Conservation (phyloP, 73 alveolate species). For the Paramecium caudatum region DNA sequence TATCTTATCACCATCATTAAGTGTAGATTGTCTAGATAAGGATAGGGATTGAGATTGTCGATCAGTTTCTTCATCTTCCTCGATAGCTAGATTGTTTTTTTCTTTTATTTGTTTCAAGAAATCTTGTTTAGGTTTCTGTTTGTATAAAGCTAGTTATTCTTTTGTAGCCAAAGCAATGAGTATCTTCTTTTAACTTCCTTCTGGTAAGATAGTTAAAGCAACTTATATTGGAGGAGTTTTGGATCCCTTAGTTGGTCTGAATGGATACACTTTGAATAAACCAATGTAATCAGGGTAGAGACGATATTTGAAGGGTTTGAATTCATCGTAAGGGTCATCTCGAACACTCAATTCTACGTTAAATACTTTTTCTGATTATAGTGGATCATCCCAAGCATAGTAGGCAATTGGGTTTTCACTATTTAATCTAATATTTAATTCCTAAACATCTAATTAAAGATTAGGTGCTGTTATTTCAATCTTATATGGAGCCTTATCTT, state of each 20-base stretch:
- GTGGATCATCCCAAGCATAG: constrained; percentile 72
- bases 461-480: background rate
- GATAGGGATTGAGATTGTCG: background rate
- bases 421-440: background rate
- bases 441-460: background rate
- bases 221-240: background rate
- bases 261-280: background rate
- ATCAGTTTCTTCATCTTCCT: constrained; percentile 57
- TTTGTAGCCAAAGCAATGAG: background rate
- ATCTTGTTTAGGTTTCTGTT: constrained; percentile 2
- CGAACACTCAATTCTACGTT: background rate
- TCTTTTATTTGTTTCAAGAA: background rate
- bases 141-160: background rate
- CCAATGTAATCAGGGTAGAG: constrained; percentile 21
- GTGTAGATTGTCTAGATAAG: background rate
- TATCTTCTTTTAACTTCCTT: constrained; percentile 6
- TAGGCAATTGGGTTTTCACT: background rate
- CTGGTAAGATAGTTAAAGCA: constrained; percentile 7
- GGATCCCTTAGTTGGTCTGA: constrained; percentile 50
- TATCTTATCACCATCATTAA: constrained; percentile 26
- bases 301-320: background rate
- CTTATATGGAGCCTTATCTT: constrained; percentile 58
- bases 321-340: constrained; percentile 42
- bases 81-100: background rate
- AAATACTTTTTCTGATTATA: background rate